Conservation (phyloP, 1,139 yeast species). For the Hemisphaericaspora xylofermentans region DNA sequence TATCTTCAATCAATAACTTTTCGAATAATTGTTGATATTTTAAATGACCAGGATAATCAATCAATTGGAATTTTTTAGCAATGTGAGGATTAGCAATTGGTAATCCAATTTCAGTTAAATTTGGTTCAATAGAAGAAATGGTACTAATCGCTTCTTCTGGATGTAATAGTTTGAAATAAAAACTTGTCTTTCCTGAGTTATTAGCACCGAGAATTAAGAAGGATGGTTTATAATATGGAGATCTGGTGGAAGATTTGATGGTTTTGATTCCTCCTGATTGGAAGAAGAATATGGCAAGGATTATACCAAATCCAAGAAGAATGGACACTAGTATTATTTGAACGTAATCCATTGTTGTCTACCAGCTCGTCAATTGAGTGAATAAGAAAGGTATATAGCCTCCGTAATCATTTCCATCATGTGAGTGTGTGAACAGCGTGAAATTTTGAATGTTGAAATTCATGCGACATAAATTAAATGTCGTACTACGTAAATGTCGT, state of each 20-base stretch:
- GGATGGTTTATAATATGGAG: constrained; percentile 42
- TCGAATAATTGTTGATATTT: constrained; percentile 59
- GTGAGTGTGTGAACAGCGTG: too few relatives aligned
- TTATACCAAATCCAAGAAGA: constrained; percentile 23
- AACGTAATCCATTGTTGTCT: constrained; percentile 24
- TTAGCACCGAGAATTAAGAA: constrained; percentile 73
- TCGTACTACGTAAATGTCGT: not conserved
- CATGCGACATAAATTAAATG: not conserved
- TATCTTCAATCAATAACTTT: constrained; percentile 42
- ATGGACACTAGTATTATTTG: constrained; percentile 23
- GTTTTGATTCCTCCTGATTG: constrained; percentile 24
- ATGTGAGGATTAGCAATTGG: constrained; percentile 38
- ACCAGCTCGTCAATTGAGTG: not conserved
- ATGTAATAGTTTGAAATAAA: constrained; percentile 42
- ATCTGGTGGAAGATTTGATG: constrained; percentile 16
- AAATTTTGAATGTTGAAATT: not conserved
- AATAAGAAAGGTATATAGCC: too few relatives aligned
- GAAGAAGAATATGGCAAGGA: constrained; percentile 23
- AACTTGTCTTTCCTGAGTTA: constrained; percentile 72
- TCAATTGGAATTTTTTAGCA: constrained; percentile 43
- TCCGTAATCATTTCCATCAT: too few relatives aligned
- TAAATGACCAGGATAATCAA: constrained; percentile 86
- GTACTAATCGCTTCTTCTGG: constrained; percentile 25
- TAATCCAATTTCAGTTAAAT: constrained; percentile 26
- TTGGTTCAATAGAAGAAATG: constrained; percentile 46